Conservation (phyloP, 2,329 filamentous ascomycete species). For the Fusarium succisae region DNA sequence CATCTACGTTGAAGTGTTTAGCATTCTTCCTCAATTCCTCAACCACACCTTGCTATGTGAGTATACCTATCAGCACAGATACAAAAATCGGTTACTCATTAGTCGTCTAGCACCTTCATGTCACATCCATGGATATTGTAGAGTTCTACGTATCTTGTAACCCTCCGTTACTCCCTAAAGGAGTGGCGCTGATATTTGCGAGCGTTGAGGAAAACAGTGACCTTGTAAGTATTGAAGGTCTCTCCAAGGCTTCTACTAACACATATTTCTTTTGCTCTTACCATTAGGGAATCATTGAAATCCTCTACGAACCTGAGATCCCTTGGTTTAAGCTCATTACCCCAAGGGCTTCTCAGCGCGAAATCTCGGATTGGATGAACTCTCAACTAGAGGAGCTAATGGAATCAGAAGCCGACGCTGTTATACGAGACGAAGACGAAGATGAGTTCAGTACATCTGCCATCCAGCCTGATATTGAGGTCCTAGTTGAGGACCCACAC, state of each 20-base stretch:
- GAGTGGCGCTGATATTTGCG: conserved; percentile 42
- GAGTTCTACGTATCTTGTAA: conserved; percentile 51
- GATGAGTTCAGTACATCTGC: neutral
- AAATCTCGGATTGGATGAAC: conserved; percentile 33
- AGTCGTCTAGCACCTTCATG: neutral
- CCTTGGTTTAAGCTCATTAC: conserved; percentile 50
- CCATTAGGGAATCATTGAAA: conserved; percentile 38
- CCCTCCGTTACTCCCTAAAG: conserved; percentile 45
- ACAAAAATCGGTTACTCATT: neutral
- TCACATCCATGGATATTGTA: conserved; percentile 23
- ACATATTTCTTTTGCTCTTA: neutral
- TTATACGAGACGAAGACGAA: conserved; percentile 9
- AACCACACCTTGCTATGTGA: neutral
- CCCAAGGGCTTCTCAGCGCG: neutral
- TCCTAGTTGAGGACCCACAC: conserved; percentile 25
- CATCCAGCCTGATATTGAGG: conserved; percentile 30
- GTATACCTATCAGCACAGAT: neutral
- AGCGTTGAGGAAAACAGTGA: neutral
- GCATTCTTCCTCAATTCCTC: conserved; percentile 12
- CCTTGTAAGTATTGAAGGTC: conserved; percentile 20
- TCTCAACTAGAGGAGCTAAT: conserved; percentile 32
- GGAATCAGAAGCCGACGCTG: conserved; percentile 19
- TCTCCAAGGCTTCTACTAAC: neutral
- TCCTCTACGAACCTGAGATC: conserved; percentile 50
- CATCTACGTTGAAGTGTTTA: neutral